Percentiles rank a stretch among this genome's conserved stretches.
phyloP scores from a whole-genome alignment of 768 basidiomycete genomes.

The Piloderma croceum region DNA sequence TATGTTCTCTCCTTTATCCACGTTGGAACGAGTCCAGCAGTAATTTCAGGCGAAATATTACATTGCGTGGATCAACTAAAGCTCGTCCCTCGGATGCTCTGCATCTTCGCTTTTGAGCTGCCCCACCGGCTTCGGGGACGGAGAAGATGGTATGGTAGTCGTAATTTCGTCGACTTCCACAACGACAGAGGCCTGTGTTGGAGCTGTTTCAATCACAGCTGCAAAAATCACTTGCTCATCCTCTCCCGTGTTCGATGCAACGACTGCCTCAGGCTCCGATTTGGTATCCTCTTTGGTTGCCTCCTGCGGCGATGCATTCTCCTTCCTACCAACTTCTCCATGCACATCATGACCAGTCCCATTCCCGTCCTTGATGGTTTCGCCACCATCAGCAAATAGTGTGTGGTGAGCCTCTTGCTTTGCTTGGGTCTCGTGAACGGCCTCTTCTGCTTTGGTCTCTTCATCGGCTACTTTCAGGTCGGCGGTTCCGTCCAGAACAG shows the following conservation, averaged over 20 bases:
- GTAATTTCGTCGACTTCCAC: too few species aligned
- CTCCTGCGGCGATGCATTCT: slow-evolving; percentile 24
- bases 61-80: too few species aligned
- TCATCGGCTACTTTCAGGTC: slow-evolving; percentile 44
- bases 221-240: too few species aligned
- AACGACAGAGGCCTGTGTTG: too few species aligned
- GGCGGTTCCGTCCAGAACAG: slow-evolving; percentile 61
- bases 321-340: slow-evolving; percentile 41
- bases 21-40: too few species aligned
- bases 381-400: slow-evolving; percentile 47
- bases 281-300: slow-evolving; percentile 19
- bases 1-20: too few species aligned
- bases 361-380: slow-evolving; percentile 36
- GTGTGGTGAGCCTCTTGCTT: slow-evolving; percentile 51
- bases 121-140: too few species aligned
- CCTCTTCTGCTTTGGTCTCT: slow-evolving; percentile 37
- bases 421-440: slow-evolving; percentile 39
- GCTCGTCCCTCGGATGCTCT: too few species aligned
- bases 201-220: too few species aligned
- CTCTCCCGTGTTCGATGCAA: slow-evolving; percentile 21
- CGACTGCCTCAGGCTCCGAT: slow-evolving; percentile 12
- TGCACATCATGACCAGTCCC: slow-evolving; percentile 40
- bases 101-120: too few species aligned
- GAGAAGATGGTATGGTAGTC: too few species aligned
- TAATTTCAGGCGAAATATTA: too few species aligned